Evolutionary conservation across 805 yeast genomes (phyloP).

Genomic region (Candida anglica): DNA sequence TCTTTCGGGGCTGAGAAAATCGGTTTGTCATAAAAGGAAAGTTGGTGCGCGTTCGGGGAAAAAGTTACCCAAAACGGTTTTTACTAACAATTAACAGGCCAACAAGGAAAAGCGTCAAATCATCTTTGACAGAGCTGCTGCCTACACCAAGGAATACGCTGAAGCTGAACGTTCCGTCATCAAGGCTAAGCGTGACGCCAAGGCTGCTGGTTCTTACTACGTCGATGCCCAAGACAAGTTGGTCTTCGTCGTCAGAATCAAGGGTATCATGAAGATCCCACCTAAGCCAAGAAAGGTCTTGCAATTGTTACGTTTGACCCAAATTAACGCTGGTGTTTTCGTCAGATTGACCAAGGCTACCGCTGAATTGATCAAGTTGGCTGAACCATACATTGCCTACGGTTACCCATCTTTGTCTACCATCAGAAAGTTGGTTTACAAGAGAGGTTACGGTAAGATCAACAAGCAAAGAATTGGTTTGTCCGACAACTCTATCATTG

Average conservation of each 20-base stretch:
- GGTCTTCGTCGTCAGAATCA: constrained; percentile 95
- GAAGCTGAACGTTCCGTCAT: constrained; percentile 86
- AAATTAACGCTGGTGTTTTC: constrained; percentile 92
- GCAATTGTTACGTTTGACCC: constrained; percentile 89
- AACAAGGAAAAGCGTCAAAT: constrained; percentile 55
- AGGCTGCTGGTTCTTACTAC: constrained; percentile 90
- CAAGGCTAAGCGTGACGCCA: constrained; percentile 88
- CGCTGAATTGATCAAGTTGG: constrained; percentile 83
- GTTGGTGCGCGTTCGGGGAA: too few species aligned
- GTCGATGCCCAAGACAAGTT: constrained; percentile 93
- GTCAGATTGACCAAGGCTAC: constrained; percentile 96
- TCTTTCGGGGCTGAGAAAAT: constrained; percentile 76
- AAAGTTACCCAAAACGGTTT: too few species aligned
- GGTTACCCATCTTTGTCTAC: constrained; percentile 95
- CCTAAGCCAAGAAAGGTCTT: constrained; percentile 99
- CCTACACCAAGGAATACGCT: constrained; percentile 92
- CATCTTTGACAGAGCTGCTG: constrained; percentile 91
- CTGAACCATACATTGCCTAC: constrained; percentile 95
- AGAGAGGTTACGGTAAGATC: constrained; percentile 97
- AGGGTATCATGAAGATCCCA: constrained; percentile 98
- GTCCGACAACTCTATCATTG: constrained; percentile 83
- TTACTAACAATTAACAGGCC: constrained; percentile 40
- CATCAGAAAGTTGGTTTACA: constrained; percentile 89
- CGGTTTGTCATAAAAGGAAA: background rate
- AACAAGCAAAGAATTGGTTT: constrained; percentile 94